These are phyloP conservation scores for Suillus plorans DNA, from an alignment of 768 basidiomycete genomes.

Conservation along the genomic window DNA sequence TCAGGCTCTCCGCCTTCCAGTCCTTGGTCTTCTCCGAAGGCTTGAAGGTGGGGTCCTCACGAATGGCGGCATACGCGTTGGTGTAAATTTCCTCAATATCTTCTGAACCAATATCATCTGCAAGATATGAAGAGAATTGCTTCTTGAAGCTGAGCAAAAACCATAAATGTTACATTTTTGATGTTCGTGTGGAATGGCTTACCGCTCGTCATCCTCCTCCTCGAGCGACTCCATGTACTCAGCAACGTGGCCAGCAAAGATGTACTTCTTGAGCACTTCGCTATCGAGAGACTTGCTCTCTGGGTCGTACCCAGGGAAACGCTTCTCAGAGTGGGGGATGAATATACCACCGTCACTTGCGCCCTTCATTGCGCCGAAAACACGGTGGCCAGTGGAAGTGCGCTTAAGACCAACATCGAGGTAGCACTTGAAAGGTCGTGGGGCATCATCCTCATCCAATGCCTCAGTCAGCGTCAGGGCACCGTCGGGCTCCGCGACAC, in stretches of 20 bases:
- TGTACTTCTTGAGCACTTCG: constrained; percentile 96
- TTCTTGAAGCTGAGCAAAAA: constrained; percentile 78
- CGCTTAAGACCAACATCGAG: constrained; percentile 98
- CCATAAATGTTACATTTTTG: constrained; percentile 8
- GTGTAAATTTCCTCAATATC: constrained; percentile 97
- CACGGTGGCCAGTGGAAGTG: constrained; percentile 95
- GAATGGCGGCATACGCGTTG: constrained; percentile 92
- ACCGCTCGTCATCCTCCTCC: constrained; percentile 99
- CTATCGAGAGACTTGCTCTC: constrained; percentile 92
- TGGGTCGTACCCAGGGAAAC: constrained; percentile 96
- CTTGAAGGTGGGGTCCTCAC: constrained; percentile 90
- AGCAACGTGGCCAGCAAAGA: constrained; percentile 94
- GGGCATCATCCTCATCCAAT: constrained; percentile 88
- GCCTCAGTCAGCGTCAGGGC: constrained; percentile 79
- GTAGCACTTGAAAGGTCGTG: constrained; percentile 98
- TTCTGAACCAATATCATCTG: constrained; percentile 92
- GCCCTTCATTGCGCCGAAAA: constrained; percentile 99
- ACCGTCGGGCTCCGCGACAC: constrained; percentile 89
- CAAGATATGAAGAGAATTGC: constrained; percentile 94
- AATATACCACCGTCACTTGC: constrained; percentile 97
- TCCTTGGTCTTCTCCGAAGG: constrained; percentile 86
- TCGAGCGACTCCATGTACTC: constrained; percentile 99
- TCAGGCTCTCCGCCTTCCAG: constrained; percentile 85
- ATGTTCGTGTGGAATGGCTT: constrained; percentile 18
- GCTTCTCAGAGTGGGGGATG: constrained; percentile 96